These are phyloP conservation scores for Saccharomycopsis fibuligera DNA, from an alignment of 805 yeast genomes.

Conservation along the genomic window DNA sequence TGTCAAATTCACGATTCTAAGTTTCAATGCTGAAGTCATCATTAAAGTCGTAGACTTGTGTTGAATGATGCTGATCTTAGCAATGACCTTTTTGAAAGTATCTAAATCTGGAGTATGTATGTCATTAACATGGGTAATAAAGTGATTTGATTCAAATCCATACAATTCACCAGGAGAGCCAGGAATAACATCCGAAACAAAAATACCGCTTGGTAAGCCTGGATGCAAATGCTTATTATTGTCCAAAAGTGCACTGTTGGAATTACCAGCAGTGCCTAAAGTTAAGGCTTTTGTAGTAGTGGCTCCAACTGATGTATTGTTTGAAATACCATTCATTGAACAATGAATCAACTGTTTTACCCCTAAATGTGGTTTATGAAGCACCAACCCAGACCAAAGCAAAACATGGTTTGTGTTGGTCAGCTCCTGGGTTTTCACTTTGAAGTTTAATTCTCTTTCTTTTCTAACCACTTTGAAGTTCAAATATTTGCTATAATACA, in stretches of 20 bases:
- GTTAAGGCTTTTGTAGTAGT: constrained; percentile 21
- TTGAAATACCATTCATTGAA: constrained; percentile 20
- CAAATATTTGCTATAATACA: constrained; percentile 21
- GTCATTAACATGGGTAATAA: constrained; percentile 23
- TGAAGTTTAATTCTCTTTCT: constrained; percentile 21
- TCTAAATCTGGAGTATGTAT: constrained; percentile 22
- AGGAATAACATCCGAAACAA: constrained; percentile 21
- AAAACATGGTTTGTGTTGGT: constrained; percentile 21
- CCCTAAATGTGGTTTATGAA: constrained; percentile 22
- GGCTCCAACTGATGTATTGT: constrained; percentile 21
- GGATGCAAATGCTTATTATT: constrained; percentile 21
- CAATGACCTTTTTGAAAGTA: constrained; percentile 22
- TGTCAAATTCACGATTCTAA: constrained; percentile 21
- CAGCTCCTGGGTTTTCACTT: constrained; percentile 22
- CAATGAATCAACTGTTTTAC: constrained; percentile 22
- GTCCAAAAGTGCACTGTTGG: constrained; percentile 10
- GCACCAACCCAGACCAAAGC: constrained; percentile 22
- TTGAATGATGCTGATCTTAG: constrained; percentile 22
- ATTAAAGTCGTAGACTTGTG: constrained; percentile 21
- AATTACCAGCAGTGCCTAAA: constrained; percentile 11
- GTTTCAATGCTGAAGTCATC: constrained; percentile 23
- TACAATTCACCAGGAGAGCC: constrained; percentile 22
- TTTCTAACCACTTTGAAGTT: constrained; percentile 21
- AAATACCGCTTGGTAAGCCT: constrained; percentile 22
- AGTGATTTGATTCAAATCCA: constrained; percentile 20